Evolutionary conservation across 345 rosid species (phyloP).

Genomic region (Limnanthes douglasii): DNA sequence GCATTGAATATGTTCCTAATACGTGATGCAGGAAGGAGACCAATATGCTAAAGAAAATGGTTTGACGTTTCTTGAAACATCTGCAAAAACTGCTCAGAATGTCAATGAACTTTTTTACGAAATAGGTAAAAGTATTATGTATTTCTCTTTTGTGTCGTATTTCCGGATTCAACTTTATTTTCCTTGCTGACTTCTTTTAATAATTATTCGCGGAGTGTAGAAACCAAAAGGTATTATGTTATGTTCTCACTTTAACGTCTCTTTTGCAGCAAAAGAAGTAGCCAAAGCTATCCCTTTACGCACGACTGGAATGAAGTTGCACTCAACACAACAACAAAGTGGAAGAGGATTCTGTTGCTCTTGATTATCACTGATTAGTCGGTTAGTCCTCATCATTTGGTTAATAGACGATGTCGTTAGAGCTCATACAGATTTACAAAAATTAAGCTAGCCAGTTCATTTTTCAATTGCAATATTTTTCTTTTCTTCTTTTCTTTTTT

Average conservation of each 20-base stretch:
- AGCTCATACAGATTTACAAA: no score
- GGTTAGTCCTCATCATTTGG: no score
- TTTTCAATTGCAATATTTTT: no score
- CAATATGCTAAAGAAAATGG: slow-evolving; percentile 54
- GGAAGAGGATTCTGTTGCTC: slow-evolving; percentile 53
- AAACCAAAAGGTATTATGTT: no score
- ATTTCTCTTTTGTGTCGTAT: no score
- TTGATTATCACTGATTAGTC: no score
- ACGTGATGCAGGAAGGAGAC: slow-evolving; percentile 39
- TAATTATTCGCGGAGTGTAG: no score
- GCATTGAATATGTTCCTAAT: not conserved
- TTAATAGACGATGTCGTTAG: no score
- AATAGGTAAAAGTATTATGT: slow-evolving; percentile 36
- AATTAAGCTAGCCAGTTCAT: no score
- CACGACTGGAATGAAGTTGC: slow-evolving; percentile 53
- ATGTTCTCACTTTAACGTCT: not conserved
- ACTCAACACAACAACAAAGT: slow-evolving; percentile 21
- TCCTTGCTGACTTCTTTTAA: no score
- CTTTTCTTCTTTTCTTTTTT: no score
- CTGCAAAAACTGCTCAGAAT: slow-evolving; percentile 59
- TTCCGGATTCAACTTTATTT: no score
- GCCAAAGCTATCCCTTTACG: slow-evolving; percentile 46
- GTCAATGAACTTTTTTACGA: slow-evolving; percentile 67
- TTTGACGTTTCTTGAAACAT: slow-evolving; percentile 49
- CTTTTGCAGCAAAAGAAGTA: slow-evolving; percentile 45